Base-by-base conservation (phyloP, 2,329 filamentous ascomycete species). In the Iodosphaeria phyllophila region DNA sequence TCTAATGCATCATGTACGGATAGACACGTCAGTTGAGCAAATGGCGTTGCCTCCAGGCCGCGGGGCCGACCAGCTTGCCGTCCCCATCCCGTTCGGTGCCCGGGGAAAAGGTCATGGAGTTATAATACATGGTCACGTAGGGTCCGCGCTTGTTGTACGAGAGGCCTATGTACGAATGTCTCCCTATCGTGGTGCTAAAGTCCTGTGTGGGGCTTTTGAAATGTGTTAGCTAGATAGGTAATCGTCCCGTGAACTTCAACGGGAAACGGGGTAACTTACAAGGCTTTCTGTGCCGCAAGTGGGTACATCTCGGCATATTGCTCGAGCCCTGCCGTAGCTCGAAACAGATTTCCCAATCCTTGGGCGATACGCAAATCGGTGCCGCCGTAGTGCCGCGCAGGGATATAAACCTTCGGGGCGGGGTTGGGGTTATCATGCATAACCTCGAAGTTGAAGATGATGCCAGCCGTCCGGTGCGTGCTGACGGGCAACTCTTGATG, bases 361-460 rank as follows among this genome's bases (percentile, higher is more conserved):
- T 14, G 21, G 6, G 21, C 21, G 12, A 23, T 23, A 10, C 21
- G 21, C 11, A 23, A 15, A 8, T 23, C 21, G n/a, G 21, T 23
- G 10, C 21, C 21, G 4, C 21, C 21, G 11, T 23, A 23, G 12
- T 23, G 21, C 4, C 21, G n/a, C 21, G 16, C 21, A 2, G 21
- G 21, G 4, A 23, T 13, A 15, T 23, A 23, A 5, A 23, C 21
- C 21, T 23, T 23, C 5, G 21, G 21, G 5, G 16, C 21, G 3
- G 21, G 21, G 4, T 9, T 6, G 7, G 21, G 13, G 21, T 15
- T 13, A 15, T 23, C 21, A 8, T 23, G 21, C 12, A 13, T 8
- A 5, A 23, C 8, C 21, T 23, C 21, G 13, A 23, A 14, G 21
- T 23, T 23, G 21, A 23, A 23, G 10, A 23, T 23, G 21, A 23